Conservation (phyloP, 177 flowering plant genomes). For the Vitis hybrid region DNA sequence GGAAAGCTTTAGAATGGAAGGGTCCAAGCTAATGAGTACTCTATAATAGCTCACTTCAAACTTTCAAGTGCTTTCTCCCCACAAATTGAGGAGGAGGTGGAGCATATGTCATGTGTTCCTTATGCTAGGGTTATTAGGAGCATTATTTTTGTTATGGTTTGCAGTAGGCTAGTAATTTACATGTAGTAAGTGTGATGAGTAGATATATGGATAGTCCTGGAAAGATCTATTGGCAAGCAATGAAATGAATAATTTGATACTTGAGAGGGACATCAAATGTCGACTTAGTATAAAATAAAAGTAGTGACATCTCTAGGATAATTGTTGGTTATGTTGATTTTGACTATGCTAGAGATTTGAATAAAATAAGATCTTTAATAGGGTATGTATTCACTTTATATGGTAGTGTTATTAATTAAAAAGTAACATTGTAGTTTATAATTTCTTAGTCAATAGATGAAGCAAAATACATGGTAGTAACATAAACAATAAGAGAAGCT, state of each 20-base stretch:
- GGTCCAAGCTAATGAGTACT: neutral
- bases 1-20: neutral
- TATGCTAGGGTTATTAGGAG: neutral
- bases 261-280: neutral
- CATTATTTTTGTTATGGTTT: neutral
- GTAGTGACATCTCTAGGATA: neutral
- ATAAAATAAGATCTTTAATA: no score
- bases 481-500: no score
- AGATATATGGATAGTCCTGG: neutral
- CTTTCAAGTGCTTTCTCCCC: neutral
- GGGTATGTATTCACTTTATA: no score
- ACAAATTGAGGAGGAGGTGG: neutral
- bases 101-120: neutral
- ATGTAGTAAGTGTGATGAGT: neutral
- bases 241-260: neutral
- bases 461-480: neutral
- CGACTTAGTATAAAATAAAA: neutral
- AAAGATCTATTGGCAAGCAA: neutral
- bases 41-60: neutral
- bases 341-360: neutral
- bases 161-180: neutral
- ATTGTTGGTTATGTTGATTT: no score
- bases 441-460: neutral
- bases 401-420: neutral
- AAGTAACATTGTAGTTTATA: neutral